phyloP scores from a whole-genome alignment of 2,329 filamentous ascomycete species.

The Dactylellina sp. region DNA sequence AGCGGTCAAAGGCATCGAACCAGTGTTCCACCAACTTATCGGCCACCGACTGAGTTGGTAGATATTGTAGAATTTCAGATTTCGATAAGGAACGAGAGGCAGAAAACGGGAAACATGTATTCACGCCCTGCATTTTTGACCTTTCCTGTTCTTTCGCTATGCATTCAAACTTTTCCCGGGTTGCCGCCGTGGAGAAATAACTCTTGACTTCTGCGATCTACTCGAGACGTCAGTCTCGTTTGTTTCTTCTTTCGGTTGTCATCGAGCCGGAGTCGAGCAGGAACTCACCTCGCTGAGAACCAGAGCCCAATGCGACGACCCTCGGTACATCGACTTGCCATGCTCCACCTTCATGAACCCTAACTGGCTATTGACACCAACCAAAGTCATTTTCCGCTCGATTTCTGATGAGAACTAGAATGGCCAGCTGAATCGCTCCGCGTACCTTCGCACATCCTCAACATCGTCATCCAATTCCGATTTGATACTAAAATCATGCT shows the following conservation, averaged over 20 bases:
- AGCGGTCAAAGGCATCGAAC: conserved; percentile 80
- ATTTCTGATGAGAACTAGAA: conserved; percentile 58
- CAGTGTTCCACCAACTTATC: conserved; percentile 87
- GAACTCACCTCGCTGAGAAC: conserved; percentile 75
- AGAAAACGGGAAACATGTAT: conserved; percentile 75
- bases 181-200: conserved; percentile 74
- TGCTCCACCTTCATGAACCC: conserved; percentile 84
- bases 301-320: conserved; percentile 84
- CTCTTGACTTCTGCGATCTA: conserved; percentile 91
- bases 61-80: conserved; percentile 79
- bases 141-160: conserved; percentile 68
- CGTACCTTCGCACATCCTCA: conserved; percentile 66
- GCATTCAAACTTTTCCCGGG: conserved; percentile 67
- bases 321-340: conserved; percentile 80
- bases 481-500: conserved; percentile 65
- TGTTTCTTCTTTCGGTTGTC: background rate
- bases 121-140: conserved; percentile 73
- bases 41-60: conserved; percentile 85
- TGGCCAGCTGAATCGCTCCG: conserved; percentile 66
- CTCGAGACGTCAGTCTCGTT: background rate
- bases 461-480: conserved; percentile 69
- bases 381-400: conserved; percentile 62
- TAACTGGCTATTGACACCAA: conserved; percentile 64
- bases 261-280: background rate
- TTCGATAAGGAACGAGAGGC: conserved; percentile 76